These are phyloP conservation scores for Citrus unshiu DNA, from an alignment of 345 rosid genomes.

Conservation along the genomic window DNA sequence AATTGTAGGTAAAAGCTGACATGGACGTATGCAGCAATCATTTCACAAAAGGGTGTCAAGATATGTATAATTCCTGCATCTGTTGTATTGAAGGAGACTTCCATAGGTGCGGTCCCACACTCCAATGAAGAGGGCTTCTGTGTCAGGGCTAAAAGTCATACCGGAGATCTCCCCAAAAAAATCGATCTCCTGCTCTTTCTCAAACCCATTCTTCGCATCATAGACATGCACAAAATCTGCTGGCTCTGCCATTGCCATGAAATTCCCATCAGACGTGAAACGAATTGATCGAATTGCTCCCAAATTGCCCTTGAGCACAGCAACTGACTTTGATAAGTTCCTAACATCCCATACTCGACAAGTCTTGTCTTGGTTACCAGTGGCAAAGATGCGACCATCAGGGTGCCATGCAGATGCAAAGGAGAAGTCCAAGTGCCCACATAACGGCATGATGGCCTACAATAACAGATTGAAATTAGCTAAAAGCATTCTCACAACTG, in stretches of 20 bases:
- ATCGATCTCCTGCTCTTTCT: slow-evolving; percentile 61
- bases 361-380: slow-evolving; percentile 67
- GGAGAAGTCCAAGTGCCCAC: slow-evolving; percentile 56
- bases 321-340: slow-evolving; percentile 46
- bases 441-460: slow-evolving; percentile 37
- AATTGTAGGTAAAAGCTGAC: slow-evolving; percentile 10
- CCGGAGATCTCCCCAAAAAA: slow-evolving; percentile 70
- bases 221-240: slow-evolving; percentile 63
- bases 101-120: slow-evolving; percentile 68
- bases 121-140: slow-evolving; percentile 52
- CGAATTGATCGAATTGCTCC: slow-evolving; percentile 63
- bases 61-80: slow-evolving; percentile 45
- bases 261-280: slow-evolving; percentile 51
- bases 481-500: neutral
- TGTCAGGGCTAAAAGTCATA: slow-evolving; percentile 56
- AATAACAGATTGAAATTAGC: slow-evolving; percentile 20
- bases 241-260: slow-evolving; percentile 61
- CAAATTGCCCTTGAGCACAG: slow-evolving; percentile 55
- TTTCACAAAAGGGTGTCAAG: slow-evolving; percentile 44
- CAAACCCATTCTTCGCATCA: slow-evolving; percentile 48
- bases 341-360: slow-evolving; percentile 59
- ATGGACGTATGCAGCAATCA: neutral
- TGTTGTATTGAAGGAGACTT: slow-evolving; percentile 55
- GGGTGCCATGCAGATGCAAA: slow-evolving; percentile 74
- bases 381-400: slow-evolving; percentile 49